These are phyloP conservation scores for Solanum ossicruentum DNA, from an alignment of 257 asterid species.

Conservation along the genomic window DNA sequence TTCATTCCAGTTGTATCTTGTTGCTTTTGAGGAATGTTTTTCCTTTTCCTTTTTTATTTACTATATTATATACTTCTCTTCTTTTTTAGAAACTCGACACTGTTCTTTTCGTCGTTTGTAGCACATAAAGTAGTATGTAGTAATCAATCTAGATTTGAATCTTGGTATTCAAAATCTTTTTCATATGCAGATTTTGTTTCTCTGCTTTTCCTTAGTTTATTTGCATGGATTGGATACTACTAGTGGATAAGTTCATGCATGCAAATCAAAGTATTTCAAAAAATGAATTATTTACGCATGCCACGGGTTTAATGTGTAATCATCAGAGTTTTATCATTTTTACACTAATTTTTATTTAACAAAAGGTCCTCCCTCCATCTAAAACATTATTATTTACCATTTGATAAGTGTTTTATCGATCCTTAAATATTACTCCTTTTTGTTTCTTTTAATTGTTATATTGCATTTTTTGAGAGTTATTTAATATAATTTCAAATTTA, in stretches of 20 bases:
- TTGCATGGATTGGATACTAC: slow-evolving; percentile 12
- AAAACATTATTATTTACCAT: not conserved
- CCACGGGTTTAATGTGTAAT: slow-evolving; percentile 17
- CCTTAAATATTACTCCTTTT: no score
- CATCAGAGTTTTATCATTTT: not conserved
- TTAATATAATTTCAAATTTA: no score
- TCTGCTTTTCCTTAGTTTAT: not conserved
- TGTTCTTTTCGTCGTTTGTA: not conserved
- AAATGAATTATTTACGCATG: slow-evolving; percentile 1
- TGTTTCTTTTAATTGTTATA: no score
- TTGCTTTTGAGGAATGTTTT: slow-evolving; percentile 27
- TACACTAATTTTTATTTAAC: not conserved
- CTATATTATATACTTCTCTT: not conserved
- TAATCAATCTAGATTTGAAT: not conserved
- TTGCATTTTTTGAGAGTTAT: no score
- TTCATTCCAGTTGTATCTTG: slow-evolving; percentile 32
- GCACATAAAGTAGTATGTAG: not conserved
- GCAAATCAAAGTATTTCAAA: not conserved
- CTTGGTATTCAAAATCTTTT: not conserved
- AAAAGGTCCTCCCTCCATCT: not conserved
- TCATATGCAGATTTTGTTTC: not conserved
- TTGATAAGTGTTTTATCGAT: no score
- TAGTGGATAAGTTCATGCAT: slow-evolving; percentile 5
- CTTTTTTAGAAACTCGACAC: not conserved
- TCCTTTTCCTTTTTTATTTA: not conserved